Evolutionary conservation across 163 green algal genomes (phyloP).

Genomic region (Prototheca stagnorum): DNA sequence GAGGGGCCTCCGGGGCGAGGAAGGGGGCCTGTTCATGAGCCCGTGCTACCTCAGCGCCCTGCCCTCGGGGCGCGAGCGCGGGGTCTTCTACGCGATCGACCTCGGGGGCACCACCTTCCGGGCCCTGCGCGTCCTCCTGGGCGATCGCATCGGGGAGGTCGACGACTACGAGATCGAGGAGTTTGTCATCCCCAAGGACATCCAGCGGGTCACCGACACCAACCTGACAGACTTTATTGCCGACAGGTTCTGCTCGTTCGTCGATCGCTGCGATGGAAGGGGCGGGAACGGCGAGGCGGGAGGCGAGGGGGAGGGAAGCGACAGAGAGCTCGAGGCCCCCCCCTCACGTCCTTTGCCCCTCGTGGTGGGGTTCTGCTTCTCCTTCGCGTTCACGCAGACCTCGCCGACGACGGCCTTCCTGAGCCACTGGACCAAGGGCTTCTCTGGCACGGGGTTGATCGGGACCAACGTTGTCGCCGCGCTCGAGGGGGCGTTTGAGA

Average conservation of each 20-base stretch:
- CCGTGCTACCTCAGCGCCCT: constrained; percentile 55
- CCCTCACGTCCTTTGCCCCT: too few species aligned
- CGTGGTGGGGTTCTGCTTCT: constrained; percentile 42
- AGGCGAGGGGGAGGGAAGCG: too few species aligned
- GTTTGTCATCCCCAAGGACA: background rate
- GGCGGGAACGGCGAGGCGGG: too few species aligned
- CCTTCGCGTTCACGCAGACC: constrained; percentile 30
- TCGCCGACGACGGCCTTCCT: constrained; percentile 21
- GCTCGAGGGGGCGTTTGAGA: constrained; percentile 16
- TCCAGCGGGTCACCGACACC: background rate
- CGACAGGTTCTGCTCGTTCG: background rate
- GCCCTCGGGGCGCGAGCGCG: constrained; percentile 43
- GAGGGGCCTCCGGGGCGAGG: constrained; percentile 26
- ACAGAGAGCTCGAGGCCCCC: too few species aligned
- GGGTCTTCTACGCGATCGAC: constrained; percentile 57
- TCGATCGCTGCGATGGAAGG: background rate
- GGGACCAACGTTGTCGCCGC: constrained; percentile 20
- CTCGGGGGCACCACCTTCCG: constrained; percentile 86
- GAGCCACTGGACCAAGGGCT: constrained; percentile 35
- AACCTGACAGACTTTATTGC: background rate
- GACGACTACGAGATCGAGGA: constrained; percentile 18
- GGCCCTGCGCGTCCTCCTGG: constrained; percentile 44
- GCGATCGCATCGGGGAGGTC: constrained; percentile 14
- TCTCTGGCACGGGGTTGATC: constrained; percentile 20
- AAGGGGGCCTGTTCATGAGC: constrained; percentile 47